These are phyloP conservation scores for Irpex lacteus DNA, from an alignment of 1,284 basidiomycete genomes.

Conservation along the genomic window DNA sequence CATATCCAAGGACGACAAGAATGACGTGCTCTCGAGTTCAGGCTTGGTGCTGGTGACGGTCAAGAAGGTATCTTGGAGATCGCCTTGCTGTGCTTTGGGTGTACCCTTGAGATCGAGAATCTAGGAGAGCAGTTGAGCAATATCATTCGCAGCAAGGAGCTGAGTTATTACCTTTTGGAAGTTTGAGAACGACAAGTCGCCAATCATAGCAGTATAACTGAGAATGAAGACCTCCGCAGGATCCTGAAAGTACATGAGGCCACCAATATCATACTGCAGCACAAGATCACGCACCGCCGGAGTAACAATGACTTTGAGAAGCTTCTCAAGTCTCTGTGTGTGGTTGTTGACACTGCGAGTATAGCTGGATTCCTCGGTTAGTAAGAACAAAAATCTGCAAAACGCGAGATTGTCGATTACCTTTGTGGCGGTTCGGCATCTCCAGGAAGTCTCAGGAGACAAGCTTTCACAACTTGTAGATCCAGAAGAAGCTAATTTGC, in stretches of 20 bases:
- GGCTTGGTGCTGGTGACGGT: slow-evolving; percentile 86
- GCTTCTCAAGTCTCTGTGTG: slow-evolving; percentile 79
- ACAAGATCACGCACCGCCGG: slow-evolving; percentile 61
- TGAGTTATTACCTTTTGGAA: slow-evolving; percentile 83
- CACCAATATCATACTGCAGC: neutral
- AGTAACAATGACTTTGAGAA: slow-evolving; percentile 92
- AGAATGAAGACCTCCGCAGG: slow-evolving; percentile 92
- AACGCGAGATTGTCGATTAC: slow-evolving; percentile 33
- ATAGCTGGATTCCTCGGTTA: slow-evolving; percentile 50
- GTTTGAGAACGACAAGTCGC: slow-evolving; percentile 90
- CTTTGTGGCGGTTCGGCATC: slow-evolving; percentile 56
- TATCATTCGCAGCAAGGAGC: neutral
- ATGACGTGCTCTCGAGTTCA: slow-evolving; percentile 84
- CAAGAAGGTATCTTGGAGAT: slow-evolving; percentile 87
- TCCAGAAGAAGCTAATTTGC: slow-evolving; percentile 79
- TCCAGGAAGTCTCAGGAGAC: slow-evolving; percentile 80
- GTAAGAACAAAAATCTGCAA: slow-evolving; percentile 9
- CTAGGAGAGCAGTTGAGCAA: slow-evolving; percentile 35
- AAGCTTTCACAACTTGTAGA: slow-evolving; percentile 83
- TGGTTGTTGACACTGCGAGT: slow-evolving; percentile 78
- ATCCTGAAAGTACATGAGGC: slow-evolving; percentile 46
- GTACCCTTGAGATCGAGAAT: slow-evolving; percentile 95
- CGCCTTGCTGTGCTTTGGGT: slow-evolving; percentile 82
- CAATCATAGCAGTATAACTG: slow-evolving; percentile 90
- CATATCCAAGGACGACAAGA: slow-evolving; percentile 93